A percentile compares a stretch with the other conserved stretches of the same genome.
phyloP scores from a whole-genome alignment of 768 basidiomycete species.

The Auricularia sp. region DNA sequence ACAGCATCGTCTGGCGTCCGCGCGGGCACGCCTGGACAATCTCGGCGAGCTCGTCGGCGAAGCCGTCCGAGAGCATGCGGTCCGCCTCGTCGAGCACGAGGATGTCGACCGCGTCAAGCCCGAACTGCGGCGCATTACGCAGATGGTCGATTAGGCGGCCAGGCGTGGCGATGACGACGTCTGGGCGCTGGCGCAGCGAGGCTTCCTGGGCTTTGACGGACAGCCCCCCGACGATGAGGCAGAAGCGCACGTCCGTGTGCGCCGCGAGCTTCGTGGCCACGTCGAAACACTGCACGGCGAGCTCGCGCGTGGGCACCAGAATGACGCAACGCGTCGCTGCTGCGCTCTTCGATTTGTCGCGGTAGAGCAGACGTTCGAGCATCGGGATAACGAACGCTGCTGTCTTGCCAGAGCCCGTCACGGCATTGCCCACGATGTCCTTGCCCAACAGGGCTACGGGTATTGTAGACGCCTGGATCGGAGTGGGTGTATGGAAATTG shows the following conservation, averaged over 20 bases:
- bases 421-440: constrained; percentile 91
- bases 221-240: constrained; percentile 90
- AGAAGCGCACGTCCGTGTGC: constrained; percentile 84
- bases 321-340: constrained; percentile 85
- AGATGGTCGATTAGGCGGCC: constrained; percentile 97
- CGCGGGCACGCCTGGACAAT: constrained; percentile 84
- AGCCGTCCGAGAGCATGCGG: constrained; percentile 92
- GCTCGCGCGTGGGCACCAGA: constrained; percentile 88
- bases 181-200: constrained; percentile 75
- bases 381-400: constrained; percentile 95
- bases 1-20: constrained; percentile 94
- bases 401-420: constrained; percentile 97
- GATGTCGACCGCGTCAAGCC: constrained; percentile 84
- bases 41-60: constrained; percentile 87
- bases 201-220: constrained; percentile 89
- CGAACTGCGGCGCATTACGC: constrained; percentile 88
- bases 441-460: constrained; percentile 91
- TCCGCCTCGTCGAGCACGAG: constrained; percentile 97
- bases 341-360: constrained; percentile 80
- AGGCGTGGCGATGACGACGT: constrained; percentile 92
- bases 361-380: constrained; percentile 83
- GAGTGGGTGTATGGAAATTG: constrained; percentile 77
- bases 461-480: constrained; percentile 90
- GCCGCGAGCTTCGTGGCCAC: constrained; percentile 78
- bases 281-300: constrained; percentile 92